A percentile compares a stretch with the other conserved stretches of the same genome.
These are phyloP conservation scores for Cenchrus purpureus DNA, from an alignment of 176 grass and related monocot genomes.

Conservation along the genomic window DNA sequence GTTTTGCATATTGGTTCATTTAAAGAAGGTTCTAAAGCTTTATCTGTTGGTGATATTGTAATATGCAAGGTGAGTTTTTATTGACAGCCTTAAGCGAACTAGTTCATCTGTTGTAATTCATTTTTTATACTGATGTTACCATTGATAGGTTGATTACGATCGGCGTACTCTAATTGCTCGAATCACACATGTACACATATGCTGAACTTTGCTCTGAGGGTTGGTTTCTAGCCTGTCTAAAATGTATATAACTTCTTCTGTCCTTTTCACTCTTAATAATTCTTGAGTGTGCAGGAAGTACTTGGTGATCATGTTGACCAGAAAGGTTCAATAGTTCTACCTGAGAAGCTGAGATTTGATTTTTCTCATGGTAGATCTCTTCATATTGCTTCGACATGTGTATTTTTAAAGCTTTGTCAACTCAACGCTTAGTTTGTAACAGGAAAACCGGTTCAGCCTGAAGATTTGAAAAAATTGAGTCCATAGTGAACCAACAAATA, in stretches of 20 bases:
- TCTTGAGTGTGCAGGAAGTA: slow-evolving; percentile 69
- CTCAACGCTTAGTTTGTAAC: slow-evolving; percentile 40
- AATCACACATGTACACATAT: slow-evolving; percentile 98
- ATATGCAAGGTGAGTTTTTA: slow-evolving; percentile 72
- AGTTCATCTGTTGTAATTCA: slow-evolving; percentile 2
- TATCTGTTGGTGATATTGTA: slow-evolving; percentile 71
- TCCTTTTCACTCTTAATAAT: slow-evolving; percentile 16
- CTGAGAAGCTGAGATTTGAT: slow-evolving; percentile 96
- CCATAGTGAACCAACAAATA: slow-evolving; percentile 94
- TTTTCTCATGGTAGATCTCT: slow-evolving; percentile 84
- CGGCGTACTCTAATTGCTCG: slow-evolving; percentile 84
- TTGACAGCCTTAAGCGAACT: slow-evolving; percentile 1
- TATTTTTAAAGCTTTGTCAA: slow-evolving; percentile 17
- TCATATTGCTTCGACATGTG: slow-evolving; percentile 4
- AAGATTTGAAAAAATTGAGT: slow-evolving; percentile 94
- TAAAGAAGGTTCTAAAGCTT: slow-evolving; percentile 48
- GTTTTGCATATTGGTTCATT: slow-evolving; percentile 86
- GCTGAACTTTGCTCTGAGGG: slow-evolving; percentile 95
- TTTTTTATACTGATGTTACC: slow-evolving; percentile 30
- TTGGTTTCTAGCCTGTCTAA: slow-evolving; percentile 48
- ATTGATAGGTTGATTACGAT: slow-evolving; percentile 80
- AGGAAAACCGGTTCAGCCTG: slow-evolving; percentile 93
- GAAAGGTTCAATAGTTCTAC: slow-evolving; percentile 99
- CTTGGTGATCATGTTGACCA: slow-evolving; percentile 98
- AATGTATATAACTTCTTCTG: neutral